Base-by-base conservation (phyloP, 345 rosid species). In the Dipteronia sinensis region DNA sequence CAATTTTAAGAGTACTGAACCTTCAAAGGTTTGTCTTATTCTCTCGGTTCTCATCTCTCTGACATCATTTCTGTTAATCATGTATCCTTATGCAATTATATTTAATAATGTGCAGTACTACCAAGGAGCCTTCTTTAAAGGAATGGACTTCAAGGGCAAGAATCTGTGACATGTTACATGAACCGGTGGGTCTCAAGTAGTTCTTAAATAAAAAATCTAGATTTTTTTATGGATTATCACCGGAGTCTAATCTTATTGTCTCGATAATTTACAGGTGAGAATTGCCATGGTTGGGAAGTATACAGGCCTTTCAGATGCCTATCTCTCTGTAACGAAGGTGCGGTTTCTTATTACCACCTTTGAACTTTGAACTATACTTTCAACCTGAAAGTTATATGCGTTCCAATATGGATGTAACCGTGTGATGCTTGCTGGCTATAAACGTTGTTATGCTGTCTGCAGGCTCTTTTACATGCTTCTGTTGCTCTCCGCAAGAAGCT, bases 401-500 rank as follows among this genome's bases (percentile, higher is more conserved):
- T 22, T 63, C 59, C 44, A 59, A 25, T 47, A n/a, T 17, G 49
- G n/a, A 56, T 4, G 38, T 34, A 34, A 34, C 38, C 4, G 6
- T 34, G 38, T 34, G 38, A 34, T 34, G 38, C 38, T 34, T 34
- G 38, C 38, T 34, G 53, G 7, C 77, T 75, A 73, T 58, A 55
- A n/a, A 49, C 25, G 40, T 51, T 25, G 25, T 72, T 55, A 31
- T 38, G 47, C 65, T 61, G 73, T 71, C 71, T 78, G 64, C 88
- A 95, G 99, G 99, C 99, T 78, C 97, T 96, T 82, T 83, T 96
- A 86, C 99, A 96, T 64, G 98, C 99, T 76, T 91, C 98, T 55
- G 97, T 95, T 85, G 83, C 83, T 59, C 75, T 91, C 78, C 72
- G 70, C 49, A 92, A 90, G 86, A 95, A 94, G 82, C 98, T 94